Percentiles rank a stretch among this genome's conserved stretches.
phyloP scores from a whole-genome alignment of 768 basidiomycete genomes.

The Kwoniella dendrophila region DNA sequence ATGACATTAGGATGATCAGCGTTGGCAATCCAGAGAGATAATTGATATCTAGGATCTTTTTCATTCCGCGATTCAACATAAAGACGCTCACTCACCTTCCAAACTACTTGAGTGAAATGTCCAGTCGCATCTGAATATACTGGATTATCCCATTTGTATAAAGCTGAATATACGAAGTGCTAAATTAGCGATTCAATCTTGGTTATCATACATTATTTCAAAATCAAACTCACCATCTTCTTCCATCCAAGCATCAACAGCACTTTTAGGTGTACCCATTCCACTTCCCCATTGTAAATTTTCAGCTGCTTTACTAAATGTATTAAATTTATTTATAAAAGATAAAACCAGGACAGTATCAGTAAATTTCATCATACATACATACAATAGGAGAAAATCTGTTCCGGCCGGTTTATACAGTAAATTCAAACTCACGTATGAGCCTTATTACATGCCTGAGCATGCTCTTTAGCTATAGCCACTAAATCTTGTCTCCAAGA shows the following conservation, averaged over 20 bases:
- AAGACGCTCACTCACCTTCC: slow-evolving; percentile 23
- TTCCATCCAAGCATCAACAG: slow-evolving; percentile 18
- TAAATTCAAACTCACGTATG: slow-evolving; percentile 21
- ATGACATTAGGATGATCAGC: too few species aligned
- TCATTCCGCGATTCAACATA: neutral
- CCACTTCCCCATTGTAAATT: slow-evolving; percentile 23
- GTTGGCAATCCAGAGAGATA: neutral
- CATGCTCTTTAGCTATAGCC: slow-evolving; percentile 11
- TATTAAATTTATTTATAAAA: too few species aligned
- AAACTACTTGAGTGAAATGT: slow-evolving; percentile 30
- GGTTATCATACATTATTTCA: neutral
- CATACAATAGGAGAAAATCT: slow-evolving; percentile 1
- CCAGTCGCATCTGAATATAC: slow-evolving; percentile 15
- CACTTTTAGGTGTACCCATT: slow-evolving; percentile 15
- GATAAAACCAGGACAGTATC: too few species aligned
- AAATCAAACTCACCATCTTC: slow-evolving; percentile 4
- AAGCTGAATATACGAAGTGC: neutral
- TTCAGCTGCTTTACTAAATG: slow-evolving; percentile 21
- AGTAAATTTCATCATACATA: neutral
- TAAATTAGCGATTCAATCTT: neutral
- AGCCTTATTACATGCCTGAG: slow-evolving; percentile 15
- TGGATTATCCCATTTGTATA: slow-evolving; percentile 18
- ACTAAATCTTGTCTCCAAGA: slow-evolving; percentile 16
- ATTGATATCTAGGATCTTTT: neutral
- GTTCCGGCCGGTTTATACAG: neutral